Percentiles rank a stretch among this genome's conserved stretches.
phyloP scores from a whole-genome alignment of 1,139 yeast genomes.

The Diutina sp. region DNA sequence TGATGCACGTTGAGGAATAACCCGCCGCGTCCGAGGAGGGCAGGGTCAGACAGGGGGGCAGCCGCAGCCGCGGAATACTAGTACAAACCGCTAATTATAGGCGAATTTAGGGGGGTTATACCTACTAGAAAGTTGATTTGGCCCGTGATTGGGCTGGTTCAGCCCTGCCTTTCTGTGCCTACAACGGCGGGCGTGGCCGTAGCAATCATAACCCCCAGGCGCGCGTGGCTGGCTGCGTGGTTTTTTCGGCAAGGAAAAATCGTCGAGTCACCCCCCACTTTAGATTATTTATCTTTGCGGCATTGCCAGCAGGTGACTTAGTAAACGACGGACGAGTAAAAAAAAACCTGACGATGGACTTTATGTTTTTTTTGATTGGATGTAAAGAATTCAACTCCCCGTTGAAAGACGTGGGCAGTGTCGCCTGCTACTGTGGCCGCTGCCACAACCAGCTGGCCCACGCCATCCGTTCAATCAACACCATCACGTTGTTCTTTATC shows the following conservation, averaged over 20 bases:
- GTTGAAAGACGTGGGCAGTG: conserved; percentile 6
- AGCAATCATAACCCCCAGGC: not conserved
- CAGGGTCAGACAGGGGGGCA: not conserved
- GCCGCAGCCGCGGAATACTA: not conserved
- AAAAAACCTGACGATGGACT: not conserved
- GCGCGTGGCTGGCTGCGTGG: conserved; percentile 2
- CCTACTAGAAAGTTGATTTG: no score
- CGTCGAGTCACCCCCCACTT: not conserved
- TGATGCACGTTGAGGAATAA: not conserved
- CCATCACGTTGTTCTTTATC: conserved; percentile 32
- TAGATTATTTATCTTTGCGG: not conserved
- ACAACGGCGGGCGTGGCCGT: not conserved
- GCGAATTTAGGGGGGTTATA: no score
- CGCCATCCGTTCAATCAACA: conserved; percentile 27
- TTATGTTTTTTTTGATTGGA: not conserved
- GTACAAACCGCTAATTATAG: no score
- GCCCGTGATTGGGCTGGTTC: not conserved
- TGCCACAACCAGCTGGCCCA: conserved; percentile 35
- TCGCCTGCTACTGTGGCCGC: conserved; percentile 17
- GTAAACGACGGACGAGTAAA: not conserved
- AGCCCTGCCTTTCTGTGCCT: not conserved
- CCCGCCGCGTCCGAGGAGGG: not conserved
- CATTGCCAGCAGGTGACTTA: not conserved
- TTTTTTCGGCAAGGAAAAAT: not conserved
- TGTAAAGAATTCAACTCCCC: conserved; percentile 7